Conservation (phyloP, 208 protist species). For the Leishmania amazonensis region DNA sequence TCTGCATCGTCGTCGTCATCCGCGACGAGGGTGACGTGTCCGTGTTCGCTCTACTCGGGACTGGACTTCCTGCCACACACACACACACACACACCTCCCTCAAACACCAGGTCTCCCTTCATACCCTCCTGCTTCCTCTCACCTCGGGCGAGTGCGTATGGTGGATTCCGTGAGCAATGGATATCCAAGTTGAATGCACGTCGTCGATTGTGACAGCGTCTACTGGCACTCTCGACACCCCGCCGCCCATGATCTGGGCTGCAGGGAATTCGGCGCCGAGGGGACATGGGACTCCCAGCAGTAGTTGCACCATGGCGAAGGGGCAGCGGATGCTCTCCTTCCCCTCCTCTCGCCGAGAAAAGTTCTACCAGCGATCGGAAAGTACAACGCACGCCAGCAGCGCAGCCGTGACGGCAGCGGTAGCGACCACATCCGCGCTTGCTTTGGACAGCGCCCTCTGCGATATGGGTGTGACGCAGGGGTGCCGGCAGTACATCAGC, state of each 20-base stretch:
- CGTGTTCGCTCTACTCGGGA: background rate
- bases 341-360: background rate
- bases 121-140: background rate
- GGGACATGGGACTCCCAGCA: background rate
- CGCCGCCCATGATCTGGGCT: background rate
- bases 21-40: background rate
- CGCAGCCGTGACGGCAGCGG: background rate
- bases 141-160: background rate
- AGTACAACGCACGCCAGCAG: background rate
- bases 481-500: slow-evolving; percentile 26
- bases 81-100: background rate
- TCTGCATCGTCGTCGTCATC: background rate
- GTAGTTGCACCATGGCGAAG: background rate
- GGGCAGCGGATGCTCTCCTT: slow-evolving; percentile 3
- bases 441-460: background rate
- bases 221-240: background rate
- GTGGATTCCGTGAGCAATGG: background rate
- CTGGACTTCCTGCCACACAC: background rate
- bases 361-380: background rate
- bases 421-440: background rate
- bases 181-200: background rate
- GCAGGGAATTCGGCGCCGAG: background rate
- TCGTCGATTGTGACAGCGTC: background rate
- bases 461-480: slow-evolving; percentile 20
- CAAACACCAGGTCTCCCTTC: background rate